Evolutionary conservation across 768 basidiomycete genomes (phyloP).

Genomic region (Mycena haematopus): DNA sequence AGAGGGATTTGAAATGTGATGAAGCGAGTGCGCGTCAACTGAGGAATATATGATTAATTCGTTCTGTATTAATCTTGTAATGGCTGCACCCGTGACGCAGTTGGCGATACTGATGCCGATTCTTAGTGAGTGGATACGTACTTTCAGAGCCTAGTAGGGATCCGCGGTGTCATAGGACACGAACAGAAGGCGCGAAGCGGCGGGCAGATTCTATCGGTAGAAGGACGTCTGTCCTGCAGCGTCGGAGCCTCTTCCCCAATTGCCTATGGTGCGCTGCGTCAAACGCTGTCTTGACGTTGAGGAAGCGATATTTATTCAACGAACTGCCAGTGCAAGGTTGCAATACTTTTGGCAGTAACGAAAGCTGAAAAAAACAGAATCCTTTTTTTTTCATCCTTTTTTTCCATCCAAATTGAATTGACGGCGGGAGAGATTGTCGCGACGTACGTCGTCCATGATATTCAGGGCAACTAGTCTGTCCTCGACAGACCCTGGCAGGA

Average conservation of each 20-base stretch:
- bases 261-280: not conserved
- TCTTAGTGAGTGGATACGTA: not conserved
- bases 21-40: not conserved
- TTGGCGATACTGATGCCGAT: not conserved
- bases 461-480: slow-evolving; percentile 11
- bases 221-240: slow-evolving; percentile 15
- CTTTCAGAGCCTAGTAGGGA: not conserved
- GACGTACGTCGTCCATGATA: not conserved
- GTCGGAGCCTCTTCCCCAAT: slow-evolving; percentile 11
- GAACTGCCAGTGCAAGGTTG: not conserved
- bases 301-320: not conserved
- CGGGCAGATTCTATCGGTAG: not conserved
- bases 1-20: not conserved
- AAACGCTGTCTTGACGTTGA: not conserved
- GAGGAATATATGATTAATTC: not conserved
- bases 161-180: slow-evolving; percentile 18
- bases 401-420: slow-evolving; percentile 1
- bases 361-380: not conserved
- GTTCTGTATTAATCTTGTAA: slow-evolving; percentile 9
- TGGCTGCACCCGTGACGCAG: too few species aligned
- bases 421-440: not conserved
- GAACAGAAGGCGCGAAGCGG: slow-evolving; percentile 17
- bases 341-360: not conserved
- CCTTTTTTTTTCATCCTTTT: not conserved
- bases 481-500: slow-evolving; percentile 6